Evolutionary conservation across 768 basidiomycete species (phyloP).

Genomic region (Boletus subcaerulescens): DNA sequence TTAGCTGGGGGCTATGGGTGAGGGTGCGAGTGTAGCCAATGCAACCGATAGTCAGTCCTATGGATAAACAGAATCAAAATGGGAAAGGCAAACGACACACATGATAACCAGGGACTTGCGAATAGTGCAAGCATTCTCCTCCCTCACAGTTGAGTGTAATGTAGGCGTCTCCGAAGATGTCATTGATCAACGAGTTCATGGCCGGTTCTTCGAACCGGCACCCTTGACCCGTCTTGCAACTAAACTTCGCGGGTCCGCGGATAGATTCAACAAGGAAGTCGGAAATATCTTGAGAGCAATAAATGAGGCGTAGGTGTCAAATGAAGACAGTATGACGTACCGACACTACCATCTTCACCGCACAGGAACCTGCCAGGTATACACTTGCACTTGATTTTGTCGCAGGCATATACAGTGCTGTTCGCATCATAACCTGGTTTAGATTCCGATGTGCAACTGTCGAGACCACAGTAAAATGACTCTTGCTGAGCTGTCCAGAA

Average conservation of each 20-base stretch:
- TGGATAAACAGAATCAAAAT: neutral
- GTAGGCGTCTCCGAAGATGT: constrained; percentile 88
- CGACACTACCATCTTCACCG: constrained; percentile 91
- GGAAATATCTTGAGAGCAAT: constrained; percentile 59
- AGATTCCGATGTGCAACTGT: constrained; percentile 55
- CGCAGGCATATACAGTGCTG: constrained; percentile 73
- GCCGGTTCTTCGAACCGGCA: constrained; percentile 94
- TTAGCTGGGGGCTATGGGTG: constrained; percentile 61
- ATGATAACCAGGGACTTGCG: constrained; percentile 90
- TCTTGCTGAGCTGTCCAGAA: constrained; percentile 97
- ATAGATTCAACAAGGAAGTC: constrained; percentile 92
- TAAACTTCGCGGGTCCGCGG: constrained; percentile 86
- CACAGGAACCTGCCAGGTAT: constrained; percentile 94
- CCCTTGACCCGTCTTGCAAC: constrained; percentile 64
- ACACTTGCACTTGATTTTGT: constrained; percentile 85
- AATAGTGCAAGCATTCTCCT: constrained; percentile 92
- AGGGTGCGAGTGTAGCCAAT: neutral
- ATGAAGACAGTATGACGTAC: constrained; percentile 44
- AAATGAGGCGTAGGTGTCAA: neutral
- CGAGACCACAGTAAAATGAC: constrained; percentile 91
- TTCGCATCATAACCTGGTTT: constrained; percentile 61
- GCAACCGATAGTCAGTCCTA: neutral
- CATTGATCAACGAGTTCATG: constrained; percentile 93
- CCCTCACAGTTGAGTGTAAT: constrained; percentile 86
- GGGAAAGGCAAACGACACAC: constrained; percentile 34